These are phyloP conservation scores for Chlamydomonas incerta DNA, from an alignment of 139 green algal genomes.

Conservation along the genomic window DNA sequence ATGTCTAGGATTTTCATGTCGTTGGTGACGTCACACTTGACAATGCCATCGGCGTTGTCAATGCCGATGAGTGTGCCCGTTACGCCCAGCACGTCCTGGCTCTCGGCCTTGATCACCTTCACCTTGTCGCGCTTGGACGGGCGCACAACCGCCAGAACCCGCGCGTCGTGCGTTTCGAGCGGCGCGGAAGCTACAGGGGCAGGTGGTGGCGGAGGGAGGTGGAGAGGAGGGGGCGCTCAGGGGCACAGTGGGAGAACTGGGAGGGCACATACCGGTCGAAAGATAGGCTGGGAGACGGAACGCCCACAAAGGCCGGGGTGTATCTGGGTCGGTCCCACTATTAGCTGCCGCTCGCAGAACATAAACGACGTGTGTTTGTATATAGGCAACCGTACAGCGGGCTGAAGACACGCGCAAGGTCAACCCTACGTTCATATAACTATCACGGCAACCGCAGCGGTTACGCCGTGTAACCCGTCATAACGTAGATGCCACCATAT, in stretches of 20 bases:
- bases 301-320: background rate
- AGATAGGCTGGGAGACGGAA: background rate
- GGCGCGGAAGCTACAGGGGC: background rate
- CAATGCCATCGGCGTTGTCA: conserved; percentile 59
- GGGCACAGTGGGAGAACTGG: too few relatives aligned
- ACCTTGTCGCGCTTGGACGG: conserved; percentile 45
- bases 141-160: background rate
- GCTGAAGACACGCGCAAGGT: too few relatives aligned
- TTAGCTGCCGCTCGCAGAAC: too few relatives aligned
- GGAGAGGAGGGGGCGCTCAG: too few relatives aligned
- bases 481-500: too few relatives aligned
- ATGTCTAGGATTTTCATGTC: conserved; percentile 61
- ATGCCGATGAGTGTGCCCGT: conserved; percentile 59
- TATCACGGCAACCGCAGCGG: too few relatives aligned
- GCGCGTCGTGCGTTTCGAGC: conserved; percentile 38
- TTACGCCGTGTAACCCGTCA: too few relatives aligned
- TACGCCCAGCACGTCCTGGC: conserved; percentile 44
- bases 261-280: too few relatives aligned
- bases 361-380: too few relatives aligned
- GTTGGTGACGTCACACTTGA: conserved; percentile 56
- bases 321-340: too few relatives aligned
- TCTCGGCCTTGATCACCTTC: conserved; percentile 45
- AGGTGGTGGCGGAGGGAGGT: background rate
- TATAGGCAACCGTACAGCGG: too few relatives aligned
- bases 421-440: too few relatives aligned